Conservation (phyloP, 495 filamentous ascomycete genomes). For the Melanomma pulvis-pyrius region DNA sequence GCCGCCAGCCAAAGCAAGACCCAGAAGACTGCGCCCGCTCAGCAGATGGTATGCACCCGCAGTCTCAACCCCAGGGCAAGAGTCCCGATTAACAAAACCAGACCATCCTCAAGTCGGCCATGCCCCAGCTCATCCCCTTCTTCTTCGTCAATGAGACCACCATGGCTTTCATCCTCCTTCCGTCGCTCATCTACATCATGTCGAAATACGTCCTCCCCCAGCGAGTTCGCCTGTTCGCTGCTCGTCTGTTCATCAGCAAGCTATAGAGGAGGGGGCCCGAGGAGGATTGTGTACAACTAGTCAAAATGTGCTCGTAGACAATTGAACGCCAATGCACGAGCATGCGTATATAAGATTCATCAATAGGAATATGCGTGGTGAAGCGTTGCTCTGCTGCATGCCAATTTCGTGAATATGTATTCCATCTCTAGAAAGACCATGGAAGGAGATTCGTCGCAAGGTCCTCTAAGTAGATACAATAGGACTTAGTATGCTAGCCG, state of each 20-base stretch:
- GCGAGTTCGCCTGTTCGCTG: constrained; percentile 38
- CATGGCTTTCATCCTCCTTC: constrained; percentile 42
- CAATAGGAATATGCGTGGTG: neutral
- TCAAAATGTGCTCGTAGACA: constrained; percentile 27
- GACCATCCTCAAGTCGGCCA: constrained; percentile 41
- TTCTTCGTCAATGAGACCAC: constrained; percentile 48
- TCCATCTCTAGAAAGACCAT: no score
- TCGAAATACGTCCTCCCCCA: constrained; percentile 45
- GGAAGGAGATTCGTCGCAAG: no score
- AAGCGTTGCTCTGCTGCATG: neutral
- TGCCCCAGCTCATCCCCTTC: constrained; percentile 48
- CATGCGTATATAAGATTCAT: neutral
- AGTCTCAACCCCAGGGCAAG: neutral
- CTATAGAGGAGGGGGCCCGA: constrained; percentile 29
- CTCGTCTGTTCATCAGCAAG: constrained; percentile 46
- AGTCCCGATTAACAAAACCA: constrained; percentile 15
- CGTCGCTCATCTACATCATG: constrained; percentile 44
- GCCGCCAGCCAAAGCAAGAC: constrained; percentile 26
- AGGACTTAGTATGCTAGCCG: no score
- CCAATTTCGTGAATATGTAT: no score
- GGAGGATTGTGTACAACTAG: constrained; percentile 28
- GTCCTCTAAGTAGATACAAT: no score
- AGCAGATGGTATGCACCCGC: constrained; percentile 29
- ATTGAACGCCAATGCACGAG: constrained; percentile 6
- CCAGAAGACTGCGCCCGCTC: constrained; percentile 24